These are phyloP conservation scores for Sporothrix schenckii DNA, from an alignment of 2,329 filamentous ascomycete species.

Conservation along the genomic window DNA sequence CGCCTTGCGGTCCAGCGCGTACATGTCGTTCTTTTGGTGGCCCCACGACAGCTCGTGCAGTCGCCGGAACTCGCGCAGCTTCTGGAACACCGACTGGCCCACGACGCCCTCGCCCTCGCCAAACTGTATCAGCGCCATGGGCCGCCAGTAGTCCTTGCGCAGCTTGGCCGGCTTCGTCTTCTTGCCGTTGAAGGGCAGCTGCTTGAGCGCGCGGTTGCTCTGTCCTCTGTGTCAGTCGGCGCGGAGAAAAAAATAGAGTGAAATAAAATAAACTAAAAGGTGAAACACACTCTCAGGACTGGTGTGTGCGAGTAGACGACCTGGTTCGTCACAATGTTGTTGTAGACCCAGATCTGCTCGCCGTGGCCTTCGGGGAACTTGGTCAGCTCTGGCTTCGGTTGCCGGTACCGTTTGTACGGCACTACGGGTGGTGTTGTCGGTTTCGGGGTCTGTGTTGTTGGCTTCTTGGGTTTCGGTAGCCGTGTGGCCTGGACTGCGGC, in stretches of 20 bases:
- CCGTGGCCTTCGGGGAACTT: conserved; percentile 50
- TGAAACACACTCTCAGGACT: conserved; percentile 49
- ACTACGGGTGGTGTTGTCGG: background rate
- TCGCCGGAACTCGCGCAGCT: conserved; percentile 65
- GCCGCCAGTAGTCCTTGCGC: conserved; percentile 69
- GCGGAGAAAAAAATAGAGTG: background rate
- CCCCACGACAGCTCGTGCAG: conserved; percentile 66
- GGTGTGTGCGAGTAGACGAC: conserved; percentile 57
- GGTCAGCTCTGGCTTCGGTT: conserved; percentile 38
- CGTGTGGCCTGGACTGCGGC: conserved; percentile 2
- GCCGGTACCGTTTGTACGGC: conserved; percentile 36
- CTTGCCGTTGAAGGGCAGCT: conserved; percentile 67
- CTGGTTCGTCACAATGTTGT: conserved; percentile 54
- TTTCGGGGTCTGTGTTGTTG: background rate
- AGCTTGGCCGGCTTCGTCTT: conserved; percentile 65
- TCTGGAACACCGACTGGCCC: conserved; percentile 63
- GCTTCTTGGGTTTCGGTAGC: conserved; percentile 23
- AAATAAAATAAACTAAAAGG: background rate
- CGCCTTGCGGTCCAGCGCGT: conserved; percentile 48
- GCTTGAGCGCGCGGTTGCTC: conserved; percentile 40
- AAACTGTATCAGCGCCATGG: conserved; percentile 63
- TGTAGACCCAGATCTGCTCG: conserved; percentile 61
- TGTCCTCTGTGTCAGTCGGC: conserved; percentile 27
- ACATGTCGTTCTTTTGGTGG: conserved; percentile 47
- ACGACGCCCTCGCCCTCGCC: conserved; percentile 54